These are phyloP conservation scores for Cunninghamia lanceolata DNA, from an alignment of 75 land plant species.

Conservation along the genomic window DNA sequence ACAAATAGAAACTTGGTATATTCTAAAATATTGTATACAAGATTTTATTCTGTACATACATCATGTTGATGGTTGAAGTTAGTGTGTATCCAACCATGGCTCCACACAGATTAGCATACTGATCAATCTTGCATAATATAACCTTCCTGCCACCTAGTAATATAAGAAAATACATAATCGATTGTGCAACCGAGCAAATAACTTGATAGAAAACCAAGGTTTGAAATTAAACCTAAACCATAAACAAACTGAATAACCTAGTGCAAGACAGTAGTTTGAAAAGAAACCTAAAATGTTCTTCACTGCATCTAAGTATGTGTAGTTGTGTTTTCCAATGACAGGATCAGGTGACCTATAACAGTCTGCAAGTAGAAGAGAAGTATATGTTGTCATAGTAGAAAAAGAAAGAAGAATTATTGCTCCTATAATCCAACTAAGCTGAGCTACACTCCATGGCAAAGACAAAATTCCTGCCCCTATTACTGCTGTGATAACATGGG, in stretches of 20 bases:
- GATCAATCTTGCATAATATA: too few species aligned
- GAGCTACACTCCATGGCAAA: too few species aligned
- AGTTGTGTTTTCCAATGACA: constrained; percentile 33
- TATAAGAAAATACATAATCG: neutral
- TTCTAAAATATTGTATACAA: too few species aligned
- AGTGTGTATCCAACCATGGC: too few species aligned
- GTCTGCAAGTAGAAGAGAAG: constrained; percentile 28
- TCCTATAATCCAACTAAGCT: constrained; percentile 49
- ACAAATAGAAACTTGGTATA: too few species aligned
- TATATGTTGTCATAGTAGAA: constrained; percentile 32
- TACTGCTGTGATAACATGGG: constrained; percentile 64
- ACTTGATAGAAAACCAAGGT: neutral
- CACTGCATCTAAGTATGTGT: constrained; percentile 48
- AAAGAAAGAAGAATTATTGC: constrained; percentile 27
- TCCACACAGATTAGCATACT: too few species aligned
- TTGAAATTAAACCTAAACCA: neutral
- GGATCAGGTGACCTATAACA: constrained; percentile 33
- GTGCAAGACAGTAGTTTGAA: neutral
- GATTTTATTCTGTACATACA: too few species aligned
- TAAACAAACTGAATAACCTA: neutral
- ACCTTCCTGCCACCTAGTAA: constrained; percentile 10
- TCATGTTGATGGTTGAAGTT: too few species aligned
- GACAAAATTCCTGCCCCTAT: constrained; percentile 70
- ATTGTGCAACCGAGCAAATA: neutral
- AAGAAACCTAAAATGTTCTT: constrained; percentile 32